A percentile compares a stretch with the other conserved stretches of the same genome.
These are phyloP conservation scores for Botryobasidium botryosum DNA, from an alignment of 768 basidiomycete genomes.

Conservation along the genomic window DNA sequence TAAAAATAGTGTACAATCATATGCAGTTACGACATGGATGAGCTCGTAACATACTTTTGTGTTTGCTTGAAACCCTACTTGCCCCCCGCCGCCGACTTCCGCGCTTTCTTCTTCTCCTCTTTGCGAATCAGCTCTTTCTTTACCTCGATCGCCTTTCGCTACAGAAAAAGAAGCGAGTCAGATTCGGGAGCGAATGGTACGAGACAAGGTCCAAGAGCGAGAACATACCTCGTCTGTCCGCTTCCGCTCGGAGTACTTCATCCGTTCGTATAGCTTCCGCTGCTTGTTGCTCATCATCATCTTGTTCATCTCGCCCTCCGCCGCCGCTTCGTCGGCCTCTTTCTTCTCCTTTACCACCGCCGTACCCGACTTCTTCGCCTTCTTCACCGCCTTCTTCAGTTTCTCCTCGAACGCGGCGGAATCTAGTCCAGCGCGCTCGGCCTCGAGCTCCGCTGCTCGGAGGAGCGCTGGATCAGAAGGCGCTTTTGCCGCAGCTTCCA, in stretches of 20 bases:
- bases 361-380: constrained; percentile 12
- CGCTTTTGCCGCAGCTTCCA: constrained; percentile 17
- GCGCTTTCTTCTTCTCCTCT: too few relatives aligned
- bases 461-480: constrained; percentile 48
- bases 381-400: constrained; percentile 34
- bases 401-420: constrained; percentile 63
- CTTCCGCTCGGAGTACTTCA: constrained; percentile 74
- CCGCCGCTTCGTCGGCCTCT: constrained; percentile 14
- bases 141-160: too few relatives aligned
- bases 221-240: constrained; percentile 57
- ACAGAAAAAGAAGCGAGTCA: too few relatives aligned
- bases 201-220: too few relatives aligned
- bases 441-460: constrained; percentile 78
- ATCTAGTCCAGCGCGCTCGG: constrained; percentile 76
- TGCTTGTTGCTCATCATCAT: constrained; percentile 97
- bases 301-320: constrained; percentile 81
- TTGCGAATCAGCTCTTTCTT: too few relatives aligned
- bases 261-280: constrained; percentile 81
- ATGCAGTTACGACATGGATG: too few relatives aligned
- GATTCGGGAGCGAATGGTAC: too few relatives aligned
- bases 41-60: too few relatives aligned
- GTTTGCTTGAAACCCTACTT: too few relatives aligned
- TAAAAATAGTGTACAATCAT: too few relatives aligned
- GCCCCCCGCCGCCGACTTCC: too few relatives aligned
- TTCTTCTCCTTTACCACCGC: constrained; percentile 23